Evolutionary conservation across 2,329 filamentous ascomycete genomes (phyloP), one percentile per base, ranked within the genome.

Genomic region (Sporothrix euskadiensis): DNA sequence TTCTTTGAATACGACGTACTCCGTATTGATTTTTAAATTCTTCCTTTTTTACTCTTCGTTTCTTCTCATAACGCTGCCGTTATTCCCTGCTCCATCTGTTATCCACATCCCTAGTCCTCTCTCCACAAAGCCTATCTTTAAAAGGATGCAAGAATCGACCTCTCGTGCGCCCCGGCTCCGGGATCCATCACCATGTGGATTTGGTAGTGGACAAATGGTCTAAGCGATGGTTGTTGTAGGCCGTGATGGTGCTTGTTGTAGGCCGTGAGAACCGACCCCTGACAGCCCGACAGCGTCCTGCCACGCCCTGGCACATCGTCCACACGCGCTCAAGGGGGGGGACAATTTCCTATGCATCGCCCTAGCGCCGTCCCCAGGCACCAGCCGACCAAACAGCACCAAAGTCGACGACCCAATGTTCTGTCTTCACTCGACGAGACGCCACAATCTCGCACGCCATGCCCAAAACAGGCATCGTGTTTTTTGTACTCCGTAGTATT

Each of bases 401-500:
- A 22, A 16, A 19, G 7, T 30, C 61, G 30, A 12, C 66, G 35
- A 35, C 35, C 35, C 35, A 35, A 3, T 35, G 35, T 35, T 35
- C 35, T 5, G 35, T 35, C 35, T 35, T 26, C 26, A 39, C 47
- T 47, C 19, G 52, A 30, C 52, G 10, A 41, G 6, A 66, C 22
- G 41, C 22, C 22, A 49, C 32, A 56, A 71, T 47, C 52, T 71
- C 69, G 69, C 69, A 71, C 69, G 39, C 69, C 69, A 59, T 71
- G 52, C 69, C 69, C 8, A 3, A 59, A 59, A 47, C 4, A n/a
- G 69, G 32, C 41, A 54, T 49, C 19, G 22, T 44, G 32, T 47
- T 16, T 22, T 26, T 26, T 26, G 26, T 26, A 26, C 26, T 26
- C 10, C 35, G 35, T 35, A 19, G 1, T 66, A 16, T 26, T 30